Evolutionary conservation across 495 filamentous ascomycete genomes (phyloP).

Genomic region (Xylaria castorea): DNA sequence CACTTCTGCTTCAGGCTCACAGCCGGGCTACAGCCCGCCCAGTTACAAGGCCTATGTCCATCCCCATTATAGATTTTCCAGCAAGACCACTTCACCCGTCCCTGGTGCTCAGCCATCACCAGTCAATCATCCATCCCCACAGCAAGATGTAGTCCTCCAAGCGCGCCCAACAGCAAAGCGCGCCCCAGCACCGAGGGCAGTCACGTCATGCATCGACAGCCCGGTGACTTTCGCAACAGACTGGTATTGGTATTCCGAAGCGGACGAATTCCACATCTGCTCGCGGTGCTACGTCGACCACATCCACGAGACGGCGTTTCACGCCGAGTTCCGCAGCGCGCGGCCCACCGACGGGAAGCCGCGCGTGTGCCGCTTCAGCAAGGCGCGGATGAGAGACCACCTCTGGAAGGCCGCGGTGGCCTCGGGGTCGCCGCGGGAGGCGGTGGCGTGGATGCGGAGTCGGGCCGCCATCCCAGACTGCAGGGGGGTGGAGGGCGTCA

Average conservation of each 20-base stretch:
- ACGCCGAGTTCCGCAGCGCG: conserved; percentile 18
- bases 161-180: not conserved
- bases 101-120: not conserved
- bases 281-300: conserved; percentile 40
- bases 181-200: conserved; percentile 3
- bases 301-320: conserved; percentile 28
- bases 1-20: not conserved
- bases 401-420: conserved; percentile 25
- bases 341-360: conserved; percentile 18
- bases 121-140: not conserved
- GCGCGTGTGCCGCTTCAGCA: conserved; percentile 33
- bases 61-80: not conserved
- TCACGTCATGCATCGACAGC: conserved; percentile 33
- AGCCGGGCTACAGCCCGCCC: not conserved
- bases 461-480: conserved; percentile 34
- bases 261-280: conserved; percentile 36
- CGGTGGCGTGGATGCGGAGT: conserved; percentile 29
- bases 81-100: not conserved
- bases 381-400: conserved; percentile 29
- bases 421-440: conserved; percentile 16
- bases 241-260: conserved; percentile 37
- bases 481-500: conserved; percentile 32
- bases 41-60: not conserved
- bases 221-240: conserved; percentile 30
- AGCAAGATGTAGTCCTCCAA: not conserved